These are phyloP conservation scores for Rubia yunnanensis DNA, from an alignment of 257 asterid genomes.

Conservation along the genomic window DNA sequence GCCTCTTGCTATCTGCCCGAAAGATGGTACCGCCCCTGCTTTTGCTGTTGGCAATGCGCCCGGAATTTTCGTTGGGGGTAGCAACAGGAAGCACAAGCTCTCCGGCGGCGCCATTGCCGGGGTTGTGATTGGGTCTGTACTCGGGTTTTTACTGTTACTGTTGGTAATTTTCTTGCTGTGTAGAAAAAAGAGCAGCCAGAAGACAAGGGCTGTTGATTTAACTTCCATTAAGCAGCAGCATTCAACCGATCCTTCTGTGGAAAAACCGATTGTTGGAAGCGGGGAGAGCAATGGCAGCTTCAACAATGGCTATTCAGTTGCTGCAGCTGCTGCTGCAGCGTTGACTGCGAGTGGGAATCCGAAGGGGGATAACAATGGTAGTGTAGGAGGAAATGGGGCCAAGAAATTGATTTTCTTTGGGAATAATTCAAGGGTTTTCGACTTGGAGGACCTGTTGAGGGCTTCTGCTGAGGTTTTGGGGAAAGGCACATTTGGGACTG, in stretches of 20 bases:
- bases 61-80: constrained; percentile 8
- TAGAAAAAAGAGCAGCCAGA: constrained; percentile 13
- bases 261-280: constrained; percentile 5
- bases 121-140: constrained; percentile 17
- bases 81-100: constrained; percentile 8
- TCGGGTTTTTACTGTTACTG: constrained; percentile 11
- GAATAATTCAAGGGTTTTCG: constrained; percentile 8
- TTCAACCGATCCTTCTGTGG: constrained; percentile 1
- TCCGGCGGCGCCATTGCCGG: constrained; percentile 18
- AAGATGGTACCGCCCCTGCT: constrained; percentile 11
- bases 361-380: constrained; percentile 8
- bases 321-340: constrained; percentile 15
- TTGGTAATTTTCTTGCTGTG: constrained; percentile 10
- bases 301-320: constrained; percentile 13
- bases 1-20: constrained; percentile 35
- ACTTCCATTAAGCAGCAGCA: constrained; percentile 12
- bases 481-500: constrained; percentile 37
- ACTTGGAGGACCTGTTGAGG: constrained; percentile 24
- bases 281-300: constrained; percentile 16
- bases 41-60: constrained; percentile 11
- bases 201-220: constrained; percentile 14
- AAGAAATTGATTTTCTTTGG: constrained; percentile 23
- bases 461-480: constrained; percentile 27
- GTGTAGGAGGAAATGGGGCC: constrained; percentile 5
- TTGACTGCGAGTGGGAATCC: constrained; percentile 6